These are phyloP conservation scores for Colletotrichum spaethianum DNA, from an alignment of 2,329 filamentous ascomycete genomes.

Conservation along the genomic window DNA sequence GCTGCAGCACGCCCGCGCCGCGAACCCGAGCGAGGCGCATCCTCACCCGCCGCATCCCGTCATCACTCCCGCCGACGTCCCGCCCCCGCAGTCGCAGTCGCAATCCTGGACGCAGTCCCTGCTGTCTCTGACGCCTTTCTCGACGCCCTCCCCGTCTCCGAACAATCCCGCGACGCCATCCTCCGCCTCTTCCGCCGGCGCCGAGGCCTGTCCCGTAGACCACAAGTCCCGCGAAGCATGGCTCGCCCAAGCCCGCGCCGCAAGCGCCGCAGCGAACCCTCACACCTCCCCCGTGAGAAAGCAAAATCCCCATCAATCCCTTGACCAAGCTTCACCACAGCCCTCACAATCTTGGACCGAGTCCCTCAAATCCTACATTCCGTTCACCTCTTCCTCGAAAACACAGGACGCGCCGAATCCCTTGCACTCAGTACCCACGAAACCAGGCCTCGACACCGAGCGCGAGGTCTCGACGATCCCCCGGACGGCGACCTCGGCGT, in stretches of 20 bases:
- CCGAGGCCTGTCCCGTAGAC: conserved; percentile 84
- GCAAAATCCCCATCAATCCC: conserved; percentile 12
- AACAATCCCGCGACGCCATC: conserved; percentile 36
- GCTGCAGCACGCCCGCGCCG: conserved; percentile 78
- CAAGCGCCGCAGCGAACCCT: conserved; percentile 50
- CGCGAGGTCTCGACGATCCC: conserved; percentile 88
- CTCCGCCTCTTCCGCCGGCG: conserved; percentile 38
- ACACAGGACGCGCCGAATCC: conserved; percentile 33
- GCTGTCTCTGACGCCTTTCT: conserved; percentile 58
- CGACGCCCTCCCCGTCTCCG: conserved; percentile 44
- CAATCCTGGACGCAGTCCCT: conserved; percentile 62
- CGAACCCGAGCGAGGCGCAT: conserved; percentile 56
- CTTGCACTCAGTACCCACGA: conserved; percentile 20
- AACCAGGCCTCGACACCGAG: conserved; percentile 68
- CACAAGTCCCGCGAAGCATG: conserved; percentile 90
- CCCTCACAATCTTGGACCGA: conserved; percentile 59
- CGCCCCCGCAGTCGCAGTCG: conserved; percentile 40
- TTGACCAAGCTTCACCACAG: conserved; percentile 16
- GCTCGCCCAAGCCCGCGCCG: conserved; percentile 77
- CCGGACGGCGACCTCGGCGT: conserved; percentile 62
- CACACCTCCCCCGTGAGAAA: conserved; percentile 43
- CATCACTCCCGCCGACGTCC: conserved; percentile 42
- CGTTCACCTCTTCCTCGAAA: conserved; percentile 53
- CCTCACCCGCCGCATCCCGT: conserved; percentile 45
- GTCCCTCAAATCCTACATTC: conserved; percentile 58